Percentiles rank a stretch among this genome's conserved stretches.
Conservation (phyloP, 202 grass and related monocot species). For the Carex sylvatica region DNA sequence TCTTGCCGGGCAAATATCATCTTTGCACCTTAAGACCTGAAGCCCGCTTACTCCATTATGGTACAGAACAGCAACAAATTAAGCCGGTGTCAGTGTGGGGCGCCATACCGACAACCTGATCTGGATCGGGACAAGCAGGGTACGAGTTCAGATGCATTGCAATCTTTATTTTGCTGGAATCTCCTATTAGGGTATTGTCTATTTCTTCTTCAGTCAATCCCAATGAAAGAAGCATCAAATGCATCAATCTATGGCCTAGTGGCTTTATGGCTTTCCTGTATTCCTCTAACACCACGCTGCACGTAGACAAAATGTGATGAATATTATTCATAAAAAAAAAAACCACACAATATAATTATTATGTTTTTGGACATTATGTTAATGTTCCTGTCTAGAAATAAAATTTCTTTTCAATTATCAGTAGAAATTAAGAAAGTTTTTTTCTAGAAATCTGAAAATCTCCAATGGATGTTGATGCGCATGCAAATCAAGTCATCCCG, state of each 20-base stretch:
- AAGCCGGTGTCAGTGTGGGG: conserved; percentile 60
- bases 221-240: too few species aligned
- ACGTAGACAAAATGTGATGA: too few species aligned
- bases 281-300: conserved; percentile 51
- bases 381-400: too few species aligned
- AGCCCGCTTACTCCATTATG: conserved; percentile 49
- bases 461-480: too few species aligned
- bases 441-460: too few species aligned
- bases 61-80: conserved; percentile 42
- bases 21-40: conserved; percentile 36
- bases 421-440: too few species aligned
- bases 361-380: too few species aligned
- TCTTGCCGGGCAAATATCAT: background rate
- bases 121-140: conserved; percentile 53
- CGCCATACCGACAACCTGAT: conserved; percentile 45
- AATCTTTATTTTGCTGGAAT: conserved; percentile 14
- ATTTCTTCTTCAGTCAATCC: conserved; percentile 39
- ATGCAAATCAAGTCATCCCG: too few species aligned
- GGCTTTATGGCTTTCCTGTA: conserved; percentile 30
- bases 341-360: too few species aligned
- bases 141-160: conserved; percentile 48
- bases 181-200: background rate
- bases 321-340: too few species aligned
- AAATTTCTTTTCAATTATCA: too few species aligned
- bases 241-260: conserved; percentile 20